phyloP scores from a whole-genome alignment of 306 rosid species.

The Malus asiatica region DNA sequence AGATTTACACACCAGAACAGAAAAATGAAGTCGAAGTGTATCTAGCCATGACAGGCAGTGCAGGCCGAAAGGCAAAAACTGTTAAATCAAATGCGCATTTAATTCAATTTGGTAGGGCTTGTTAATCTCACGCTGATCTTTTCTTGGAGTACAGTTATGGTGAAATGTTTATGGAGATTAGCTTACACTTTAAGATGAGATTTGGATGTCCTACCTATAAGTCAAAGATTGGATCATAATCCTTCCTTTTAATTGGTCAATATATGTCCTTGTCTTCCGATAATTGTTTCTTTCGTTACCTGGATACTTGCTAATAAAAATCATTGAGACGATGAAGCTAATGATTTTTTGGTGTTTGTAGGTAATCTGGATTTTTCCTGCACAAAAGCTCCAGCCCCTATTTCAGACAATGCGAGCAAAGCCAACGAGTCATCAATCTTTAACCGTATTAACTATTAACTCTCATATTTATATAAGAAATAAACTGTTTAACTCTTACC shows the following conservation, averaged over 20 bases:
- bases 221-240: background rate
- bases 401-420: slow-evolving; percentile 32
- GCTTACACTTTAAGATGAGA: background rate
- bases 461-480: background rate
- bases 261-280: background rate
- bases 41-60: background rate
- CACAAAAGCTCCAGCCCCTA: slow-evolving; percentile 42
- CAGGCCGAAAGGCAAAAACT: background rate
- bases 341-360: slow-evolving; percentile 23
- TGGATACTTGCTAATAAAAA: too few relatives aligned
- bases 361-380: slow-evolving; percentile 60
- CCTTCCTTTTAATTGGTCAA: background rate
- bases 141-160: background rate
- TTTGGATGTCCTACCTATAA: slow-evolving; percentile 3
- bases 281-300: background rate
- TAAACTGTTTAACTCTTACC: background rate
- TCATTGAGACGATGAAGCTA: background rate
- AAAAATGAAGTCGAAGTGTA: background rate
- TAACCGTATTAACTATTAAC: slow-evolving; percentile 40
- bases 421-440: slow-evolving; percentile 34
- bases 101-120: background rate
- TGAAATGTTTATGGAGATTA: background rate
- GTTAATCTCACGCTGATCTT: background rate
- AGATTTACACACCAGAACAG: background rate
- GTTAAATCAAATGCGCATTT: background rate